Conservation (phyloP, 306 rosid genomes). For the Vachellia pachyceras region DNA sequence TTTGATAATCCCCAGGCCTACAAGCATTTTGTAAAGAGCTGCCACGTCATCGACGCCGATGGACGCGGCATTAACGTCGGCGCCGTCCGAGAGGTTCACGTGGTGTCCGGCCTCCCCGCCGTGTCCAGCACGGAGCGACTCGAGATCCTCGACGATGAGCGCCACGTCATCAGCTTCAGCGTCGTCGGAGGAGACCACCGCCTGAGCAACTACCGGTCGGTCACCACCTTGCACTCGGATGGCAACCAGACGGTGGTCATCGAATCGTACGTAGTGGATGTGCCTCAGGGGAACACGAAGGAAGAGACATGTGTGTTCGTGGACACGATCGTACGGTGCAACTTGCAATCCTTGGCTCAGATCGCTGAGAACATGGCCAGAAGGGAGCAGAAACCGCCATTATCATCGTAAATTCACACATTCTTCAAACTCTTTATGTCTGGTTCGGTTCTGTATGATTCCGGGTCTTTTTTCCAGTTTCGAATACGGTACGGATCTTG, state of each 20-base stretch:
- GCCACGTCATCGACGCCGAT: slow-evolving; percentile 74
- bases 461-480: slow-evolving; percentile 25
- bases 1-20: slow-evolving; percentile 92
- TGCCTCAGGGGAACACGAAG: slow-evolving; percentile 78
- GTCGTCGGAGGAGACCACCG: slow-evolving; percentile 94
- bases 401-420: neutral
- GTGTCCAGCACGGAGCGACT: slow-evolving; percentile 84
- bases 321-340: slow-evolving; percentile 89
- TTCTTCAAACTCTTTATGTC: neutral
- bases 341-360: slow-evolving; percentile 83
- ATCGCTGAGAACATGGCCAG: slow-evolving; percentile 72
- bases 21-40: slow-evolving; percentile 89
- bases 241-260: slow-evolving; percentile 76
- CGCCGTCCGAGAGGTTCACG: slow-evolving; percentile 73
- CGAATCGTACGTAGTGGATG: slow-evolving; percentile 88
- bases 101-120: slow-evolving; percentile 91
- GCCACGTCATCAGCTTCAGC: slow-evolving; percentile 89
- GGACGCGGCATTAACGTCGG: slow-evolving; percentile 72
- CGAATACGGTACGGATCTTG: slow-evolving; percentile 35
- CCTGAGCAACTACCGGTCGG: slow-evolving; percentile 76
- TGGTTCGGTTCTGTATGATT: neutral
- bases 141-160: slow-evolving; percentile 92
- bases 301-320: slow-evolving; percentile 92
- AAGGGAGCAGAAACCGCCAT: slow-evolving; percentile 2
- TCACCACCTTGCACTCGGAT: slow-evolving; percentile 72